Evolutionary conservation across 176 grass and related monocot species (phyloP).

Genomic region (Carex myosuroides): DNA sequence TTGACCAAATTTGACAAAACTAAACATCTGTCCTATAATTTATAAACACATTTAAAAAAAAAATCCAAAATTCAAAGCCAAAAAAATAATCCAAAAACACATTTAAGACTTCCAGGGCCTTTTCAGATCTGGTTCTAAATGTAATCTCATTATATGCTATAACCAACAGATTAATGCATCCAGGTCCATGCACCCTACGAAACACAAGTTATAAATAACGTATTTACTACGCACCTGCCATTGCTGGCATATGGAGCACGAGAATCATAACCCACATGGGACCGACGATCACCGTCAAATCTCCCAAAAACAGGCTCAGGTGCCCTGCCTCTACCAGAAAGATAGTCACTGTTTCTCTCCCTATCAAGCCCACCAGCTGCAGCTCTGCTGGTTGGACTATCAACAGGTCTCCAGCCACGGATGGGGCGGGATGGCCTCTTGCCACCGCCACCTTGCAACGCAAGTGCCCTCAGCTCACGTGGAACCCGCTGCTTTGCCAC

Average conservation of each 20-base stretch:
- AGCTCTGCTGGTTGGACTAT: neutral
- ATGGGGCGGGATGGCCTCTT: constrained; percentile 38
- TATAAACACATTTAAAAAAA: neutral
- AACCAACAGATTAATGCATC: neutral
- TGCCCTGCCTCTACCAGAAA: constrained; percentile 41
- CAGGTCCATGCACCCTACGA: neutral
- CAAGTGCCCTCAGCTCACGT: constrained; percentile 66
- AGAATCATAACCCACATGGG: constrained; percentile 37
- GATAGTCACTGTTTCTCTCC: constrained; percentile 29
- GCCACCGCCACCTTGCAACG: constrained; percentile 50
- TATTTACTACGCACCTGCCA: neutral
- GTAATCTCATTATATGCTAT: neutral
- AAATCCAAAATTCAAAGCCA: neutral
- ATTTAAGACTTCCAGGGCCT: neutral
- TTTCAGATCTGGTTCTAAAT: constrained; percentile 9
- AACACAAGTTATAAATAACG: neutral
- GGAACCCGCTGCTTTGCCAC: constrained; percentile 78
- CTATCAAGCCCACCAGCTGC: constrained; percentile 24
- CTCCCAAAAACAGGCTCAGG: constrained; percentile 30
- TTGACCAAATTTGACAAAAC: neutral
- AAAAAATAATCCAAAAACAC: neutral
- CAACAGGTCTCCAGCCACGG: constrained; percentile 19
- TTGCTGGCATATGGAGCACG: neutral
- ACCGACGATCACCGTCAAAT: constrained; percentile 45
- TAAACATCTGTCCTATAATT: neutral